phyloP scores from a whole-genome alignment of 805 yeast genomes.

The Candida ipomoeae region DNA sequence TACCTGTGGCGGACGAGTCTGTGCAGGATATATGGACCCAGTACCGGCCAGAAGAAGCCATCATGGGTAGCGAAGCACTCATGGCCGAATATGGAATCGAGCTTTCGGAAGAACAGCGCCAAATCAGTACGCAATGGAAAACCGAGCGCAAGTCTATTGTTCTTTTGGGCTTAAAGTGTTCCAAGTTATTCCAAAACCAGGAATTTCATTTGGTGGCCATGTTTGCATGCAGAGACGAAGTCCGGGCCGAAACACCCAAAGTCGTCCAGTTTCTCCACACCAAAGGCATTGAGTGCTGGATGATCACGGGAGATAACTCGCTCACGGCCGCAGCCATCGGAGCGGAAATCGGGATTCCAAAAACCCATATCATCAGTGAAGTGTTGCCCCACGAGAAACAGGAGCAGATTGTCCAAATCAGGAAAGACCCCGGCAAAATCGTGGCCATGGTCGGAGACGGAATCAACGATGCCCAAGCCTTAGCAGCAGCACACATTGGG shows the following conservation, averaged over 20 bases:
- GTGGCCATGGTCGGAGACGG: conserved; percentile 83
- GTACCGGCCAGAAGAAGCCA: conserved; percentile 32
- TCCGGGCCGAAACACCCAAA: conserved; percentile 51
- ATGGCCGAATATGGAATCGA: conserved; percentile 45
- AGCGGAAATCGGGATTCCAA: conserved; percentile 50
- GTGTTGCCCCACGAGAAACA: conserved; percentile 75
- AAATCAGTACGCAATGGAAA: conserved; percentile 52
- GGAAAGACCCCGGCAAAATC: conserved; percentile 26
- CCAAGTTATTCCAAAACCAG: conserved; percentile 22
- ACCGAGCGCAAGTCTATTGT: conserved; percentile 60
- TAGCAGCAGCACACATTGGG: conserved; percentile 72
- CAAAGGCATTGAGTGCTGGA: conserved; percentile 56
- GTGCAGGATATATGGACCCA: conserved; percentile 30
- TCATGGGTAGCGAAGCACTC: conserved; percentile 60
- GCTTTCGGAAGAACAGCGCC: conserved; percentile 31
- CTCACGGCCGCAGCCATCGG: conserved; percentile 68
- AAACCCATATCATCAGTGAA: conserved; percentile 55
- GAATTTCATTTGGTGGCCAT: conserved; percentile 40
- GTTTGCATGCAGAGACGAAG: conserved; percentile 58
- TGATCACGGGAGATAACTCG: conserved; percentile 73
- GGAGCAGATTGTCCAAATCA: conserved; percentile 52
- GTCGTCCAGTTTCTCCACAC: conserved; percentile 40
- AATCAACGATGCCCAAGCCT: conserved; percentile 78
- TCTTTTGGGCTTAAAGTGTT: conserved; percentile 44
- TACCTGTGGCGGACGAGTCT: conserved; percentile 23